Conservation (phyloP, 495 filamentous ascomycete species). For the Penicillium mononematosum region DNA sequence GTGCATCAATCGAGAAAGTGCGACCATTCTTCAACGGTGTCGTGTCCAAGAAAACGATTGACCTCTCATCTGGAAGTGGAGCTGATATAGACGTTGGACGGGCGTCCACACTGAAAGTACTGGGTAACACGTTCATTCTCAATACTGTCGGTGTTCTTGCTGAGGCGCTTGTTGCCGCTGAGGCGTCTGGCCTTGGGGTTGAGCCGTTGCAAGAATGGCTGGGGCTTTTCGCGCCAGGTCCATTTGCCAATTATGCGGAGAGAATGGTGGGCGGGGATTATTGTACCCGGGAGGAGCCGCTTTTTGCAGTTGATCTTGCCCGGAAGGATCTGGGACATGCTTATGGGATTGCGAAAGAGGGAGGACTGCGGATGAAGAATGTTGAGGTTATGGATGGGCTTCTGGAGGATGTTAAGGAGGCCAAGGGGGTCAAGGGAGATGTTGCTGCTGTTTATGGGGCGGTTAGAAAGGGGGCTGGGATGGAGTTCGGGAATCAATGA, state of each 20-base stretch:
- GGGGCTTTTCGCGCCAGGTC: constrained; percentile 57
- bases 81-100: constrained; percentile 33
- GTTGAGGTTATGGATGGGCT: constrained; percentile 68
- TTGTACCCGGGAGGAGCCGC: constrained; percentile 64
- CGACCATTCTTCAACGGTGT: constrained; percentile 78
- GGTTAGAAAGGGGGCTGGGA: constrained; percentile 64
- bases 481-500: constrained; percentile 63
- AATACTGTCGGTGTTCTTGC: constrained; percentile 77
- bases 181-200: constrained; percentile 74
- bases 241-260: constrained; percentile 64
- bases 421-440: constrained; percentile 74
- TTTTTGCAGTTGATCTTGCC: constrained; percentile 85
- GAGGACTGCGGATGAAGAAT: constrained; percentile 62
- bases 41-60: constrained; percentile 67
- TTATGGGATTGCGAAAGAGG: constrained; percentile 57
- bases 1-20: constrained; percentile 57
- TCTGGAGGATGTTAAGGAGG: constrained; percentile 65
- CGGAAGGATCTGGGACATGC: constrained; percentile 84
- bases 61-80: constrained; percentile 34
- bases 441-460: constrained; percentile 82
- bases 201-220: constrained; percentile 67
- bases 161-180: constrained; percentile 73
- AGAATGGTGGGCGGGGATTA: constrained; percentile 79
- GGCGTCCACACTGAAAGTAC: constrained; percentile 63
- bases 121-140: constrained; percentile 85